Percentiles rank a stretch among this genome's conserved stretches.
These are phyloP conservation scores for Pyronema domesticum DNA, from an alignment of 495 filamentous ascomycete species.

Conservation along the genomic window DNA sequence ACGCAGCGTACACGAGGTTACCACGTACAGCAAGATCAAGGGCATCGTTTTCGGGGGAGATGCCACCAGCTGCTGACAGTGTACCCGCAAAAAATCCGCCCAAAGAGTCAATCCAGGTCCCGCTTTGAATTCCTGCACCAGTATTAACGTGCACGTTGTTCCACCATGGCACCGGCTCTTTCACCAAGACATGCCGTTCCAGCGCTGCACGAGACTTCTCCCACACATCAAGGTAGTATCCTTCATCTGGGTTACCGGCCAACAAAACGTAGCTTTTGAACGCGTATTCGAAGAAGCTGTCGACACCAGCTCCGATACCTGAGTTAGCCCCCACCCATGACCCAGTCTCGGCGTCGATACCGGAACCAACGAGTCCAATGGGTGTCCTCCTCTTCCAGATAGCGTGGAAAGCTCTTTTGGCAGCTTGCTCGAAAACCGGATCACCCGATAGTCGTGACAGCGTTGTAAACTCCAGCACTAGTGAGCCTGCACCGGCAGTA, in stretches of 20 bases:
- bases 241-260: conserved; percentile 59
- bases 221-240: conserved; percentile 71
- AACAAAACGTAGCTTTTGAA: conserved; percentile 82
- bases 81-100: conserved; percentile 89
- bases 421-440: conserved; percentile 65
- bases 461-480: conserved; percentile 82
- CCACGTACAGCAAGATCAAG: conserved; percentile 78
- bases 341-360: conserved; percentile 80
- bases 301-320: conserved; percentile 86
- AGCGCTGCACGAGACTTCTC: conserved; percentile 67
- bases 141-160: conserved; percentile 77
- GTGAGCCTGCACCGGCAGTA: conserved; percentile 83
- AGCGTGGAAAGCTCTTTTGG: conserved; percentile 85
- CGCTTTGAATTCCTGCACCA: conserved; percentile 37
- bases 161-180: conserved; percentile 63
- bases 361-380: conserved; percentile 75
- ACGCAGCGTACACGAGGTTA: conserved; percentile 71
- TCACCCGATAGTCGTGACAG: conserved; percentile 80
- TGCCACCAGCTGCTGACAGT: conserved; percentile 54
- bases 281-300: conserved; percentile 97
- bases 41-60: conserved; percentile 26
- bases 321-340: conserved; percentile 75
- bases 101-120: conserved; percentile 79
- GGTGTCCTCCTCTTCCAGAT: conserved; percentile 76
- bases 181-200: conserved; percentile 68